Evolutionary conservation across 2,329 filamentous ascomycete genomes (phyloP), one percentile per base, ranked within the genome.

Genomic region (Paecilomyces fulvus): DNA sequence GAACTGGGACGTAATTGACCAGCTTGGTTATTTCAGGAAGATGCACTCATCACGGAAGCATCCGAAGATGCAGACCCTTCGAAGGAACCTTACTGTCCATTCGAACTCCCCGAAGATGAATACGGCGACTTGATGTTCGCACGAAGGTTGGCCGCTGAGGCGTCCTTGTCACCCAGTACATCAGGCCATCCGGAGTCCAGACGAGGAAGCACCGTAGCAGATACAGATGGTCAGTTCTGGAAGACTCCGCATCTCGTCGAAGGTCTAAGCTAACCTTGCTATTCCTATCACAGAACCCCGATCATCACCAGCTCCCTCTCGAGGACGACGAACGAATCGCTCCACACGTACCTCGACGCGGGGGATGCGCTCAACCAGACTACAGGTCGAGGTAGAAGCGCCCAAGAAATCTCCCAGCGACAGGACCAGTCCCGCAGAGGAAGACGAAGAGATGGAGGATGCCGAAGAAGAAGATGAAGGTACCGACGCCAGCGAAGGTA

Each of bases 51-150:
- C 52, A 79, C 80, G 59, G 79, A 83, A 33, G 77, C 79, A 30
- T 79, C 81, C 30, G 83, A 87, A 31, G 83, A 84, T 28, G 65
- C 70, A 58, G 80, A 85, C 23, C 79, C 37, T n/a, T 17, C n/a
- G 7, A 43, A 43, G 14, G 37, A 43, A 43, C 37, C 80, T 57
- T 89, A 86, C 67, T 79, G 83, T 55, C 83, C 87, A 25, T 90
- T 90, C 62, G 78, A 80, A 28, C 77, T 90, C 3, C 86, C 86
- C 0, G 69, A 77, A 30, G 71, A 75, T 49, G 75, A 77, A 61
- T 78, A 75, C 56, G 73, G 75, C 37, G 71, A 73, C 23, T 65
- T 77, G 68, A 79, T 78, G 75, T 79, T 79, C 62, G 74, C 75
- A 52, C 68, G 72, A 58, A 64, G 77, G 55, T 59, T 79, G 48